Evolutionary conservation across 345 rosid species (phyloP), one percentile per base, ranked within the genome.

Genomic region (Eucalyptus rudis): DNA sequence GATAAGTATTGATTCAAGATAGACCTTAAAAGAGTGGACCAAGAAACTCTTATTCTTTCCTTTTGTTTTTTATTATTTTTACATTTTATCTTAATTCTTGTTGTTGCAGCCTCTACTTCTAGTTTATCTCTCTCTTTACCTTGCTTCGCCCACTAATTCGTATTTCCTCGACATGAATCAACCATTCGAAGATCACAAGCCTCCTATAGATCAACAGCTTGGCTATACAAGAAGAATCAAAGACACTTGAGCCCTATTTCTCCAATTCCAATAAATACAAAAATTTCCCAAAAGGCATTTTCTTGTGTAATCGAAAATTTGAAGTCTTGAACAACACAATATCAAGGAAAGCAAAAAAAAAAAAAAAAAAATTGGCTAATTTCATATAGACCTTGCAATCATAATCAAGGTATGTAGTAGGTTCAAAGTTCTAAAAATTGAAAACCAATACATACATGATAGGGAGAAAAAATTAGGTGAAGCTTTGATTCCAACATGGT

Each of bases 1-100:
- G 13, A 0, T 17, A 22, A 68, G 7, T 3, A 1, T 8, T 4
- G 7, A 16, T 9, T 33, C 4, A 19, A 0, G 4, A 22, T 71
- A 3, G n/a, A 33, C 36, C 36, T 33, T 33, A 33, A 33, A 33
- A 33, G 9, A 52, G 0, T 52, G 3, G 9, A 52, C 1, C 4
- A 52, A 33, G 7, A 68, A 33, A 31, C 7, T 20, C 4, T 33
- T 1, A 68, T 0, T 66, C 7, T 62, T 0, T n/a, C 10, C 33
- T n/a, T 64, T 64, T 64, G 1, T 51, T 16, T 51, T 16, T 16
- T 16, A n/a, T 33, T 3, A 7, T 52, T 19, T 20, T 54, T 8
- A 20, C 25, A 2, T 66, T 66, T 3, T 36, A 15, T 66, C 11
- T 66, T 33, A n/a, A 31, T 31, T 31, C 22, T 2, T 66, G 12